Conservation (phyloP, 2,329 filamentous ascomycete species). For the Sporothrix variecibatus region DNA sequence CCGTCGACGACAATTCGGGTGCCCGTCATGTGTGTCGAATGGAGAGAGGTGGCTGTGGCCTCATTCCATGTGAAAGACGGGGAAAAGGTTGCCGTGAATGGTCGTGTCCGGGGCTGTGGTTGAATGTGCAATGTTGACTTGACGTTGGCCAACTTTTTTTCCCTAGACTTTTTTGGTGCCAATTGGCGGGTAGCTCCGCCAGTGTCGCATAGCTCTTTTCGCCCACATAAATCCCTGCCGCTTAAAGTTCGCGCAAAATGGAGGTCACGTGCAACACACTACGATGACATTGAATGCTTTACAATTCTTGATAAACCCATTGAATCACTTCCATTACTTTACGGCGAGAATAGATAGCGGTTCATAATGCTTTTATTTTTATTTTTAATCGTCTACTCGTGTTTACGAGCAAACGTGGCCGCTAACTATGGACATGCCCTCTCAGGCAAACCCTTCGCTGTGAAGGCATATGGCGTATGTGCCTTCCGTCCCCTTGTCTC, state of each 20-base stretch:
- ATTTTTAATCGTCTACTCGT: neutral
- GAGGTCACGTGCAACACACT: constrained; percentile 13
- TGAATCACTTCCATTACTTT: neutral
- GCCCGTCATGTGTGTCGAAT: constrained; percentile 39
- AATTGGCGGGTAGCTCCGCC: constrained; percentile 14
- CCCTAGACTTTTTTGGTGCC: constrained; percentile 12
- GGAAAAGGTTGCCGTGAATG: neutral
- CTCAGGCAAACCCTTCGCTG: neutral
- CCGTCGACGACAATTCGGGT: constrained; percentile 54
- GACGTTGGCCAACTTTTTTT: neutral
- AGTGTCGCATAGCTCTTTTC: constrained; percentile 12
- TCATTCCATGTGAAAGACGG: constrained; percentile 7
- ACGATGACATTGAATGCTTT: neutral
- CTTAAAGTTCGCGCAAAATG: neutral
- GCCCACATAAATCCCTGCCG: constrained; percentile 9
- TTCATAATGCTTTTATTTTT: neutral
- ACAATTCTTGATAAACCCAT: neutral
- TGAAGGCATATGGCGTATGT: neutral
- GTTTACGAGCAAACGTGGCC: neutral
- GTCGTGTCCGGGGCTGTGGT: neutral
- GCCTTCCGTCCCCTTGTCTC: neutral
- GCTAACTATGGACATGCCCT: neutral
- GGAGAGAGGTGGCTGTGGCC: neutral
- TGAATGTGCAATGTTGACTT: neutral
- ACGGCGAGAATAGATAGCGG: neutral